Conservation (phyloP, 352 stramenopile species). For the Globisporangium ultimum region DNA sequence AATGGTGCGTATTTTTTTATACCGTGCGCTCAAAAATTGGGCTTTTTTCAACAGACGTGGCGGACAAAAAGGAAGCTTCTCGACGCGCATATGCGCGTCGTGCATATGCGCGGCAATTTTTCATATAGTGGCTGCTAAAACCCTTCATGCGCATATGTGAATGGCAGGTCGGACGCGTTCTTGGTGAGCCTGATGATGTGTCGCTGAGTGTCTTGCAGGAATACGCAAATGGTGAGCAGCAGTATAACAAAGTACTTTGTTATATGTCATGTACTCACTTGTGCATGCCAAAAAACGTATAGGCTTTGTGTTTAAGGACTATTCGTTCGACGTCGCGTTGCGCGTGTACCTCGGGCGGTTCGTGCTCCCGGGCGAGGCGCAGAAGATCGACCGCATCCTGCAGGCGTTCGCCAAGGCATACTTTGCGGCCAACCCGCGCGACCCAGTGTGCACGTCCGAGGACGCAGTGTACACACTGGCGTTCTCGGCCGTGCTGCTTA, state of each 20-base stretch:
- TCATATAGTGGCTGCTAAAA: conserved; percentile 1
- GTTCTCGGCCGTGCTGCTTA: conserved; percentile 77
- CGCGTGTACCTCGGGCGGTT: conserved; percentile 75
- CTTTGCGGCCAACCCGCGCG: conserved; percentile 48
- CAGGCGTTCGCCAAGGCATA: conserved; percentile 75
- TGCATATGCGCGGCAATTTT: neutral
- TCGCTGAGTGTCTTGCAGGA: conserved; percentile 62
- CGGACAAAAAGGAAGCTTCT: neutral
- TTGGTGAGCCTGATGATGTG: conserved; percentile 61
- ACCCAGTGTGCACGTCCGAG: conserved; percentile 52
- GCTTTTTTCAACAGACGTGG: neutral
- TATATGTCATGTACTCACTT: neutral
- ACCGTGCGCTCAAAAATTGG: too few relatives aligned
- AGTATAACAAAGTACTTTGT: conserved; percentile 1
- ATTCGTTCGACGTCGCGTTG: conserved; percentile 61
- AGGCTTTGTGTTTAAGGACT: conserved; percentile 63
- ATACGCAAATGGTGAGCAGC: conserved; percentile 48
- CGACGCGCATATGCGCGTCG: neutral
- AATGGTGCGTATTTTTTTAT: conserved; percentile 30
- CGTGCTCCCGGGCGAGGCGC: conserved; percentile 63
- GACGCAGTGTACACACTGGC: conserved; percentile 76
- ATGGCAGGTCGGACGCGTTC: conserved; percentile 49
- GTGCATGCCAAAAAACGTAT: too few relatives aligned
- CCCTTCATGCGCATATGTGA: neutral
- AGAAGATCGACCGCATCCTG: conserved; percentile 86